Evolutionary conservation across 192 early-diverging fungal species (phyloP).

Genomic region (Coemansia asiatica): DNA sequence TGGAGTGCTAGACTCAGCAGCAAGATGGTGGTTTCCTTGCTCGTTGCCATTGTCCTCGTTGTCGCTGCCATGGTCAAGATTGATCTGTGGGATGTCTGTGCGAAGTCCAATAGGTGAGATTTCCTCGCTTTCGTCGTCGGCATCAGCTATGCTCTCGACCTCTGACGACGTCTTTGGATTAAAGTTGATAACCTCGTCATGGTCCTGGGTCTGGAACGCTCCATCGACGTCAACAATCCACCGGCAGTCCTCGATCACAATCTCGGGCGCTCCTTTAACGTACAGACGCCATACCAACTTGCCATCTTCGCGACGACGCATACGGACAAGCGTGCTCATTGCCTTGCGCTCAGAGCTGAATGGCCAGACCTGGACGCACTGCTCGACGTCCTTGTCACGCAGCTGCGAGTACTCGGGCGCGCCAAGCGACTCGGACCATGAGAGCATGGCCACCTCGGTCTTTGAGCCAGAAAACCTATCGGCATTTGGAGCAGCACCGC

Average conservation of each 20-base stretch:
- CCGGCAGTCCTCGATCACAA: slow-evolving; percentile 69
- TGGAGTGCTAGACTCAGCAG: slow-evolving; percentile 12
- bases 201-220: slow-evolving; percentile 53
- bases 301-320: slow-evolving; percentile 53
- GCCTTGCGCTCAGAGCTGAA: slow-evolving; percentile 92
- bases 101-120: slow-evolving; percentile 8
- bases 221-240: slow-evolving; percentile 60
- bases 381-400: slow-evolving; percentile 61
- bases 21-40: not conserved
- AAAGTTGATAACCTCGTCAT: slow-evolving; percentile 29
- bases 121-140: slow-evolving; percentile 18
- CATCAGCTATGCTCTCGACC: slow-evolving; percentile 11
- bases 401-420: slow-evolving; percentile 63
- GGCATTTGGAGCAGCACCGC: slow-evolving; percentile 11
- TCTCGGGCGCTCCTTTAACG: slow-evolving; percentile 94
- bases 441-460: slow-evolving; percentile 90
- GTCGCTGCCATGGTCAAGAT: slow-evolving; percentile 54
- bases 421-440: slow-evolving; percentile 68
- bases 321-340: slow-evolving; percentile 82
- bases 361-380: slow-evolving; percentile 74
- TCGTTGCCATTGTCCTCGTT: slow-evolving; percentile 9
- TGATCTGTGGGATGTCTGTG: slow-evolving; percentile 49
- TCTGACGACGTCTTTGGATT: slow-evolving; percentile 26
- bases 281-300: slow-evolving; percentile 70
- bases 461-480: slow-evolving; percentile 83